Base-by-base conservation (phyloP, 2,329 filamentous ascomycete species). In the Alternaria rosae region DNA sequence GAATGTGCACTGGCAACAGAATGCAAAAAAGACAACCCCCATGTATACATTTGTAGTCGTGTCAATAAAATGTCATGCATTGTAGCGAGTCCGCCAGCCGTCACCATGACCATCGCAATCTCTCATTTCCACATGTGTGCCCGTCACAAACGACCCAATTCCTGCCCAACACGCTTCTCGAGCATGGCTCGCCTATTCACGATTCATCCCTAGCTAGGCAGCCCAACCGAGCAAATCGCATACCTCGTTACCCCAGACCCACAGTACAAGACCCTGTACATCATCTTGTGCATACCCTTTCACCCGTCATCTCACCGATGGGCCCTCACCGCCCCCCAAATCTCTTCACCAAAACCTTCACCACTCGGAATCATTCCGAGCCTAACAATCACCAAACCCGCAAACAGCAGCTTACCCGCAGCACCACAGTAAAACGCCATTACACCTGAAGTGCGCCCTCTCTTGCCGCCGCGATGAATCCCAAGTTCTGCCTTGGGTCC, bases 191-290 rank as follows among this genome's bases (percentile, higher is more conserved):
- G 32, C 21, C 54, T 45, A 17, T 32, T 41, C 55, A 38, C 48
- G 41, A 57, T 42, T 47, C 21, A 54, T 45, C 28, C 53, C 54
- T 30, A 25, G n/a, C 53, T 21, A 47, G 51, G 57, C 50, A 57
- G 50, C 42, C 55, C 35, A 59, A 57, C 55, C 62, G 48, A 65
- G 59, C 64, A 41, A 60, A 63, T 32, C 48, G 38, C 50, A 28
- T 50, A 23, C 17, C 4, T 25, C 35, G 32, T 50, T 66, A 65
- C 66, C 64, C 66, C 64, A 65, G 61, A 68, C 61, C 66, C 64
- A 63, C 59, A 50, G 51, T 41, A 17, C 35, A 38, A 53, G 41
- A 60, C 61, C 61, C 64, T 57, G 59, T 41, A 26, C 58, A 51
- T 61, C 53, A 43, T 26, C 44, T 61, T 41, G 28, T 54, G 30